A percentile compares a stretch with the other conserved stretches of the same genome.
phyloP scores from a whole-genome alignment of 176 grass and related monocot genomes.

The Poa annua region DNA sequence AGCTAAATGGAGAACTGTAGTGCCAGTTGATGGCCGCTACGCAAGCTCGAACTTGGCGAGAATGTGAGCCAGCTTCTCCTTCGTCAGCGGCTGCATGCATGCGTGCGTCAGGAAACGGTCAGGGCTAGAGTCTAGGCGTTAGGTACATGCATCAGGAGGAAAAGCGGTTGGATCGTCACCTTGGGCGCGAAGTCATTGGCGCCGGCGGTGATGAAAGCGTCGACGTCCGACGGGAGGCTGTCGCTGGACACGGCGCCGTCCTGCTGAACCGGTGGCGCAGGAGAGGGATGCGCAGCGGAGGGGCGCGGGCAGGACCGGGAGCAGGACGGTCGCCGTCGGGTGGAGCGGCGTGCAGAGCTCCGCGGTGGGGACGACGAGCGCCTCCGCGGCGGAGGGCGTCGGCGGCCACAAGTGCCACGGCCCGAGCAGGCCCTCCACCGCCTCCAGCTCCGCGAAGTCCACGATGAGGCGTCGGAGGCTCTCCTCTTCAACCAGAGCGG shows the following conservation, averaged over 20 bases:
- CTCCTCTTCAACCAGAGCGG: no score
- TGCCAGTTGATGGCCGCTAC: not conserved
- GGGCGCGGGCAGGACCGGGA: no score
- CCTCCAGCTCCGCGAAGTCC: slow-evolving; percentile 98
- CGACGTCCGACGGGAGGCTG: slow-evolving; percentile 46
- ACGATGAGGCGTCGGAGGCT: not conserved
- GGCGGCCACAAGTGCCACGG: no score
- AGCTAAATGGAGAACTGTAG: no score
- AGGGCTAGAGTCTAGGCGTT: not conserved
- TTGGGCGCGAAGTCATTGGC: slow-evolving; percentile 68
- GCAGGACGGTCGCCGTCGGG: no score
- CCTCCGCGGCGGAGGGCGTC: no score
- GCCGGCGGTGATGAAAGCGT: slow-evolving; percentile 65
- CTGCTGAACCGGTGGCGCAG: no score
- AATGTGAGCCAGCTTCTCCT: slow-evolving; percentile 51
- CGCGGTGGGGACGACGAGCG: no score
- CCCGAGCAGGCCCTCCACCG: slow-evolving; percentile 93
- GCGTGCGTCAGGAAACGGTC: not conserved
- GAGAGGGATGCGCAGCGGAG: no score
- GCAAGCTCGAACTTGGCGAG: slow-evolving; percentile 53
- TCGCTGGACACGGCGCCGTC: slow-evolving; percentile 67
- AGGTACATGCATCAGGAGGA: not conserved
- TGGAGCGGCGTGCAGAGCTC: no score
- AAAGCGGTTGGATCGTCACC: slow-evolving; percentile 29
- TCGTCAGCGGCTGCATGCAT: slow-evolving; percentile 59